Evolutionary conservation across 2,329 filamentous ascomycete genomes (phyloP), one percentile per base, ranked within the genome.

Genomic region (Zymoseptoria ardabiliae): DNA sequence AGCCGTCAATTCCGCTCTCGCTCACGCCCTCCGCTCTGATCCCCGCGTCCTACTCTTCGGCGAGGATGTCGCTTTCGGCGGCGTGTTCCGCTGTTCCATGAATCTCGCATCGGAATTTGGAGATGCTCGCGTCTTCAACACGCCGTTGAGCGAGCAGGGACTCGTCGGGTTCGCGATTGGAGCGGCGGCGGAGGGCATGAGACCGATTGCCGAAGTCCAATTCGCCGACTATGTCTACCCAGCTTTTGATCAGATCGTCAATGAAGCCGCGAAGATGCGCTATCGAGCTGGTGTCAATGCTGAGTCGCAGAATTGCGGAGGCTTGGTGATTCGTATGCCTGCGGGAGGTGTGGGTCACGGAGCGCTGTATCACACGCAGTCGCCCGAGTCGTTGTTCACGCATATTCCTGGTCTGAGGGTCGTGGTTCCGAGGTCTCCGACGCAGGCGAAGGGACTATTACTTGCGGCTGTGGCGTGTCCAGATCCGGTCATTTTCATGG

Each of bases 31-130:
- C 25, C 84, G 88, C 17, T 84, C 87, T 41, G 92, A 97, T 68
- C 90, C 96, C 64, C 86, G 87, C 19, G 91, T 96, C 21, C 78
- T 97, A 58, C 82, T 99, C 9, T 99, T 99, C 69, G 94, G 94
- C 50, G 94, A 99, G 75, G 94, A 99, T 72, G 91, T 99, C 7
- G 90, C 94, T 13, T 99, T 99, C 68, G 94, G 94, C 50, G 94
- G 94, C 57, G 94, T 99, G 17, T 99, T 99, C 71, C 84, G 94
- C 58, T 97, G 90, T 30, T 69, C 67, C 6, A 93, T 94, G 85
- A 90, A 92, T 68, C 81, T 99, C 17, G 86, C 91, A 30, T 89
- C 91, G 63, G 90, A 90, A 58, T 96, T 94, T 73, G 94, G 94
- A 8, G 82, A 85, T 2, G 89, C 94, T 59, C 82, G 94, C 59